These are phyloP conservation scores for Agrocybe praecox DNA, from an alignment of 768 basidiomycete species.

Conservation along the genomic window DNA sequence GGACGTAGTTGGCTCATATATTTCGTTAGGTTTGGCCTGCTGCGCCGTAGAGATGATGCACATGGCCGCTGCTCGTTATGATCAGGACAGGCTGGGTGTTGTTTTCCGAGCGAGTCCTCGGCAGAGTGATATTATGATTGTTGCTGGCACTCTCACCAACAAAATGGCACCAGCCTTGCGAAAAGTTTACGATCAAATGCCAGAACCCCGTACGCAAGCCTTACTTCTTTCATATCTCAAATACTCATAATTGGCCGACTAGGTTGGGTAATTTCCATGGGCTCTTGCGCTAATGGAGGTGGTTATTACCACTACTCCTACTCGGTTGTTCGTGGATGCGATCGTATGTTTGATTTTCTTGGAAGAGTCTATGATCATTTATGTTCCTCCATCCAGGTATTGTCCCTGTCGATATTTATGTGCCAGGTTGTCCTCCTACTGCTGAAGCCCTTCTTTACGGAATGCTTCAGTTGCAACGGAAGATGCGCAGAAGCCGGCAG, in stretches of 20 bases:
- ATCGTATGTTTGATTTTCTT: constrained; percentile 58
- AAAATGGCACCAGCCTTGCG: constrained; percentile 99
- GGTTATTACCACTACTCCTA: constrained; percentile 99
- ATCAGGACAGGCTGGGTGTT: constrained; percentile 96
- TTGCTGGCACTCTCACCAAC: constrained; percentile 97
- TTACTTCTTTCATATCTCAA: constrained; percentile 1
- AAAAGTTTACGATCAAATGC: constrained; percentile 99
- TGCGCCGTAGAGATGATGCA: constrained; percentile 99
- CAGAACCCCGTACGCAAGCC: constrained; percentile 75
- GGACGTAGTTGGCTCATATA: neutral
- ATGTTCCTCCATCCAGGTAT: constrained; percentile 57
- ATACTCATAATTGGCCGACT: constrained; percentile 1
- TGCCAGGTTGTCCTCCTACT: constrained; percentile 92
- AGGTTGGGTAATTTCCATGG: constrained; percentile 99
- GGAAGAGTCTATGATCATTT: neutral
- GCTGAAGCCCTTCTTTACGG: constrained; percentile 98
- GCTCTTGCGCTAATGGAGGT: constrained; percentile 98
- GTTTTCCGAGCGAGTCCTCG: constrained; percentile 99
- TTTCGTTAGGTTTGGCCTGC: constrained; percentile 81
- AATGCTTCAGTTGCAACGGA: constrained; percentile 95
- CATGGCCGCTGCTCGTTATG: constrained; percentile 98
- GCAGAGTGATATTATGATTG: constrained; percentile 98
- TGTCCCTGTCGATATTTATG: constrained; percentile 98
- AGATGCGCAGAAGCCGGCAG: constrained; percentile 90
- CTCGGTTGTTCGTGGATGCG: constrained; percentile 97